Base-by-base conservation (phyloP, 2,329 filamentous ascomycete species). In the Stemphylium vesicarium region DNA sequence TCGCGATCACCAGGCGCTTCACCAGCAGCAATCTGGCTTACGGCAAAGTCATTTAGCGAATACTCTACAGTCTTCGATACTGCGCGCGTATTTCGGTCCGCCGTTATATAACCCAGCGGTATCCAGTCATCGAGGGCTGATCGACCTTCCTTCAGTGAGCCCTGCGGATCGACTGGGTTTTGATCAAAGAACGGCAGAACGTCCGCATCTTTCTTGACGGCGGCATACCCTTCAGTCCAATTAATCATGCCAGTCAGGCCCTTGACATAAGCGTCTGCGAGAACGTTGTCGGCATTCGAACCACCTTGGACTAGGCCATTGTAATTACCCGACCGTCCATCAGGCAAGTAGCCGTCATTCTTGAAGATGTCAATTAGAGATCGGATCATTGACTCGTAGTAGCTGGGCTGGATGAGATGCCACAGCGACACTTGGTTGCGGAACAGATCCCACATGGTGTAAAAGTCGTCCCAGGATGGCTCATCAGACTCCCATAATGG, bases 381-480 rank as follows among this genome's bases (percentile, higher is more conserved):
- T 12, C 87, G 81, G n/a, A 91, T 79, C 85, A 91, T 90, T 32
- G 82, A 75, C 0, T 85, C 82, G 24, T 90, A 84, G 1, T 87
- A 83, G 0, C 76, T 60, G 0, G 88, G 87, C 57, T 91, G 87
- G 1, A 88, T 70, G n/a, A 91, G 77, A 85, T 87, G 45, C 84
- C 71, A 75, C 4, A 75, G 42, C 0, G 66, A 70, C 1, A 74
- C 71, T 37, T 74, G 72, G 38, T 74, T 87, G 7, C 88, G 80
- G 63, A 88, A 91, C 0, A 84, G 82, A 66, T 91, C 88, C 88
- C 88, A 91, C 26, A 90, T 85, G 56, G 88, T 89, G 68, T 90
- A 91, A 53, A 87, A 90, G 1, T 87, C 89, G 70, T 91, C 88
- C 67, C 66, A 74, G 60, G 89, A 90, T 0, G 88, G 88, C 70